Conservation (phyloP, 495 filamentous ascomycete species). For the Penicillium psychrofluorescens region DNA sequence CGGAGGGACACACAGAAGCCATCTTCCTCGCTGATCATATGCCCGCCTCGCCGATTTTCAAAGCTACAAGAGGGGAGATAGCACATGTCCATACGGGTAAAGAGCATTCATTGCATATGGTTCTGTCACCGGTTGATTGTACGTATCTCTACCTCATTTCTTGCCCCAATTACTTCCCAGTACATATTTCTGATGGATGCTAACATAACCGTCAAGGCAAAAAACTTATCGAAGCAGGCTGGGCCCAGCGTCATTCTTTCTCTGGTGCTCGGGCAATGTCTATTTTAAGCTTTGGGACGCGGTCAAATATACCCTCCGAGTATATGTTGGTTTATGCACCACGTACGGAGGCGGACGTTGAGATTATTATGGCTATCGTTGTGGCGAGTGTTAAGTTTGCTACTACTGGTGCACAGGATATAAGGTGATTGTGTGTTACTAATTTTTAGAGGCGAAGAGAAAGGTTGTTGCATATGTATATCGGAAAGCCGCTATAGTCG, state of each 20-base stretch:
- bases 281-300: constrained; percentile 39
- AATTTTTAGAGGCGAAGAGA: neutral
- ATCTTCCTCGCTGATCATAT: constrained; percentile 21
- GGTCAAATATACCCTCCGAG: constrained; percentile 41
- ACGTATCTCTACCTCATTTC: neutral
- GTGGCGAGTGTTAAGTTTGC: constrained; percentile 46
- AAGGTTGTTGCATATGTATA: no score
- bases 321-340: constrained; percentile 85
- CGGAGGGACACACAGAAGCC: constrained; percentile 23
- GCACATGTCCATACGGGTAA: constrained; percentile 62
- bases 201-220: constrained; percentile 33
- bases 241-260: constrained; percentile 82
- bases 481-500: no score
- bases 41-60: constrained; percentile 7
- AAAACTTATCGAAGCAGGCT: constrained; percentile 69
- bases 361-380: constrained; percentile 62
- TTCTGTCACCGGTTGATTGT: constrained; percentile 67
- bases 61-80: constrained; percentile 53
- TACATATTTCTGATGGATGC: no score
- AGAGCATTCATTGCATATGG: constrained; percentile 71
- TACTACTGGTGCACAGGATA: constrained; percentile 25
- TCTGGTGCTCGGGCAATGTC: constrained; percentile 42
- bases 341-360: constrained; percentile 58
- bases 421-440: constrained; percentile 3
- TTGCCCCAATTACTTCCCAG: no score